Evolutionary conservation across 2,329 filamentous ascomycete species (phyloP), one percentile per base, ranked within the genome.

Genomic region (Nemania abortiva): DNA sequence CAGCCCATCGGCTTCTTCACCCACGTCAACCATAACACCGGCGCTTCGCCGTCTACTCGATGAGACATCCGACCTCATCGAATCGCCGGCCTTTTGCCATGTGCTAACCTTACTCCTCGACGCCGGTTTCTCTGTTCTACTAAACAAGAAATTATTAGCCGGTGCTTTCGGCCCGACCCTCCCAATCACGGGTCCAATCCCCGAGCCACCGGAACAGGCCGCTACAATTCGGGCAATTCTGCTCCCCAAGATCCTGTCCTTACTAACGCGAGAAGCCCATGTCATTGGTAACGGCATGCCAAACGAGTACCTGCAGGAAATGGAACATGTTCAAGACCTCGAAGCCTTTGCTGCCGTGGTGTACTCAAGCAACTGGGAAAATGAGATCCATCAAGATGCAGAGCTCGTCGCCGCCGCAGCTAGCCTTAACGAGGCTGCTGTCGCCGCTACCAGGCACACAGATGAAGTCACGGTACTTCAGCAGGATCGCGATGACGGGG

Each of bases 31-130:
- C 1, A 75, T 82, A n/a, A 74, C 81, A 13, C 79, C 84, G 34
- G 85, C 87, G n/a, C 88, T 99, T 65, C 90, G 95, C 65, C 91
- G 92, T 66, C 88, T 99, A 22, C 88, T 99, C 1, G 95, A 99
- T 79, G 96, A 99, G 84, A 98, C 96, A 1, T 93, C 95, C 47
- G 96, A 99, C 79, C 88, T 99, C 27, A 91, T 98, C 77, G 96
- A 99, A 78, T 98, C 96, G 1, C 96, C 96, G 0, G 89, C 93
- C 42, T 98, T 98, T 81, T 88, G 91, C 0, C 91, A 94, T 76
- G 94, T 99, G 42, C 87, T 98, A 53, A 93, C 92, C 1, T 89
- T 93, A 66, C 87, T 98, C 65, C 91, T 98, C 68, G 95, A 98
- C 79, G 88, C 94, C 54, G 92, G 91, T 63, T 99, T 98, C 82